Evolutionary conservation across 2,329 filamentous ascomycete species (phyloP).

Genomic region (Cordyceps tenuipes): DNA sequence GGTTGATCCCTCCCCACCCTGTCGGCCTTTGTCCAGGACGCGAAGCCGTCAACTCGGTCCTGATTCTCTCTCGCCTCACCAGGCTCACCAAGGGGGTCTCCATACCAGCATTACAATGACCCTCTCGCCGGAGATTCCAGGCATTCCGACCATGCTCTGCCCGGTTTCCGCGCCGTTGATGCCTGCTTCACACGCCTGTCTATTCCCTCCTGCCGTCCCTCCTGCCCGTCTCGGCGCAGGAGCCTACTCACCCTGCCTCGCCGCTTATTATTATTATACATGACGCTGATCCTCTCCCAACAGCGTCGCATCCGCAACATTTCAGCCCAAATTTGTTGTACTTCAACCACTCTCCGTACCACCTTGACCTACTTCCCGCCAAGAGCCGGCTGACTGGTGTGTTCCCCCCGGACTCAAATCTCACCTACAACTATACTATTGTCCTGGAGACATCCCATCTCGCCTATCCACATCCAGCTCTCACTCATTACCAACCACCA

Average conservation of each 20-base stretch:
- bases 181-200: not conserved
- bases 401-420: not conserved
- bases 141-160: not conserved
- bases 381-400: not conserved
- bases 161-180: not conserved
- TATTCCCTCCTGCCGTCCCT: no score
- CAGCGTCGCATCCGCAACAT: not conserved
- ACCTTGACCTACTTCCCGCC: not conserved
- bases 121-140: not conserved
- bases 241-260: not conserved
- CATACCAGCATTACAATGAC: not conserved
- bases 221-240: no score
- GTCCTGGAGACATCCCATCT: not conserved
- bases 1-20: not conserved
- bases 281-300: not conserved
- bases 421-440: not conserved
- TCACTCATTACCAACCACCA: constrained; percentile 5
- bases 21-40: not conserved
- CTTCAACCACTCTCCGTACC: not conserved
- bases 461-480: not conserved
- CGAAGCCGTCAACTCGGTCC: not conserved
- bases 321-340: not conserved
- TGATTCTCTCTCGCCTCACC: not conserved
- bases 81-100: not conserved
- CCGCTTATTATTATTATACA: not conserved